phyloP scores from a whole-genome alignment of 2,329 filamentous ascomycete species.

The Pseudofabraea citricarpa region DNA sequence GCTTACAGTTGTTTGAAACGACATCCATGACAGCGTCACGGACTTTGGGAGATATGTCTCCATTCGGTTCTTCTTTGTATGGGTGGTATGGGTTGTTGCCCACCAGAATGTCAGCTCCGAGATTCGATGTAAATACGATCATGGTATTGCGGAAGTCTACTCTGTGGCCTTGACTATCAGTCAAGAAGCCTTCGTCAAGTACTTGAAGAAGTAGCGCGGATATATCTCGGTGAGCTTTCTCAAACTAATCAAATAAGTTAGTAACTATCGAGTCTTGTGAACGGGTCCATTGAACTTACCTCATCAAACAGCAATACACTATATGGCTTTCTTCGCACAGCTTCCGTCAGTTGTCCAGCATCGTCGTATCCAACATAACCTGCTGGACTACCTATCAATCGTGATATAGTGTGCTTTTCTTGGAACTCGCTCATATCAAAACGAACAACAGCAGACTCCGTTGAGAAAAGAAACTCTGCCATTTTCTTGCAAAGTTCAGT shows the following conservation, averaged over 20 bases:
- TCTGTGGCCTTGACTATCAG: slow-evolving; percentile 92
- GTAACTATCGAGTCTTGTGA: no score
- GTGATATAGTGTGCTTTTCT: slow-evolving; percentile 92
- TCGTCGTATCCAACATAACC: slow-evolving; percentile 97
- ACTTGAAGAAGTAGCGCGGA: slow-evolving; percentile 89
- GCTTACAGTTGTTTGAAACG: slow-evolving; percentile 54
- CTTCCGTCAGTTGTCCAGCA: slow-evolving; percentile 91
- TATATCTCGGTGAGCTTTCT: slow-evolving; percentile 95
- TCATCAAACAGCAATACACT: slow-evolving; percentile 94
- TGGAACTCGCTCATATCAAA: slow-evolving; percentile 99
- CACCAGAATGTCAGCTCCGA: slow-evolving; percentile 88
- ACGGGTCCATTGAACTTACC: not conserved
- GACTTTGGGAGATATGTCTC: slow-evolving; percentile 67
- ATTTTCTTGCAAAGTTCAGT: slow-evolving; percentile 97
- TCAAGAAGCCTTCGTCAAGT: slow-evolving; percentile 92
- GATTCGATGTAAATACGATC: slow-evolving; percentile 92
- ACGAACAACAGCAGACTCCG: slow-evolving; percentile 81
- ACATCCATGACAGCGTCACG: slow-evolving; percentile 85
- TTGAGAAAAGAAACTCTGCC: slow-evolving; percentile 88
- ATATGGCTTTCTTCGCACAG: slow-evolving; percentile 90
- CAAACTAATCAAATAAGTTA: no score
- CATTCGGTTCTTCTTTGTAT: slow-evolving; percentile 56
- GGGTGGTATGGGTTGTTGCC: slow-evolving; percentile 62
- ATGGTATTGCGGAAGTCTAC: slow-evolving; percentile 96
- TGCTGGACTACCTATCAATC: slow-evolving; percentile 87